Evolutionary conservation across 148 eudicot genomes (phyloP).

Genomic region (Rhododendron ferrugineum): DNA sequence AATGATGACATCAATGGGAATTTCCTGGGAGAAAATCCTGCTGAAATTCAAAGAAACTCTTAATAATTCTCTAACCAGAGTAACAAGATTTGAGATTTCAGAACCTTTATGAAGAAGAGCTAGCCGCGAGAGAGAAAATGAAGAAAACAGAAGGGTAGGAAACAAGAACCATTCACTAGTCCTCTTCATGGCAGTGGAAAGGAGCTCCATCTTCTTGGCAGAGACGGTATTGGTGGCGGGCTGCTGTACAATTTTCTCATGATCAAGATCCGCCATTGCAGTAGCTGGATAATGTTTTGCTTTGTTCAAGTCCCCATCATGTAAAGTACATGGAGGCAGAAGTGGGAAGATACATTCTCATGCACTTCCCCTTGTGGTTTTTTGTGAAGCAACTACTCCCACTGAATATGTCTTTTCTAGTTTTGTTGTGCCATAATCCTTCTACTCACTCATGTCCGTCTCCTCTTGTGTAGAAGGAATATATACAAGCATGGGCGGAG

Average conservation of each 20-base stretch:
- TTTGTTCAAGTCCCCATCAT: slow-evolving; percentile 10
- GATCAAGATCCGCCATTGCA: slow-evolving; percentile 49
- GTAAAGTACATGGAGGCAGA: background rate
- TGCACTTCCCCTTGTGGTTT: background rate
- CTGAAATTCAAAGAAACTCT: slow-evolving; percentile 2
- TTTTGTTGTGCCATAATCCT: background rate
- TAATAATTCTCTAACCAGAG: background rate
- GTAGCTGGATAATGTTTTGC: slow-evolving; percentile 15
- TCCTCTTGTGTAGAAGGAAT: background rate
- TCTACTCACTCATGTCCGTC: background rate
- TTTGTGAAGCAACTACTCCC: background rate
- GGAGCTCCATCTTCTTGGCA: slow-evolving; percentile 54
- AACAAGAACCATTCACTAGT: slow-evolving; percentile 67
- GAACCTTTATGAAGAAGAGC: background rate
- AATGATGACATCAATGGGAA: slow-evolving; percentile 80
- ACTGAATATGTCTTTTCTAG: background rate
- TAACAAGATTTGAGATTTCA: background rate
- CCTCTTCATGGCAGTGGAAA: slow-evolving; percentile 81
- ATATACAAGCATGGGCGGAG: background rate
- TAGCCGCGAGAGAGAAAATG: background rate
- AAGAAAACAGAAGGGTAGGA: slow-evolving; percentile 12
- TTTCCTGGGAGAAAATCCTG: slow-evolving; percentile 92
- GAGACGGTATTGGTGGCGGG: slow-evolving; percentile 31
- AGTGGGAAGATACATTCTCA: slow-evolving; percentile 7
- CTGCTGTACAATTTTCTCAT: slow-evolving; percentile 22